phyloP scores from a whole-genome alignment of 129 eudicot genomes.

The Pseudognaphalium luteoalbum region DNA sequence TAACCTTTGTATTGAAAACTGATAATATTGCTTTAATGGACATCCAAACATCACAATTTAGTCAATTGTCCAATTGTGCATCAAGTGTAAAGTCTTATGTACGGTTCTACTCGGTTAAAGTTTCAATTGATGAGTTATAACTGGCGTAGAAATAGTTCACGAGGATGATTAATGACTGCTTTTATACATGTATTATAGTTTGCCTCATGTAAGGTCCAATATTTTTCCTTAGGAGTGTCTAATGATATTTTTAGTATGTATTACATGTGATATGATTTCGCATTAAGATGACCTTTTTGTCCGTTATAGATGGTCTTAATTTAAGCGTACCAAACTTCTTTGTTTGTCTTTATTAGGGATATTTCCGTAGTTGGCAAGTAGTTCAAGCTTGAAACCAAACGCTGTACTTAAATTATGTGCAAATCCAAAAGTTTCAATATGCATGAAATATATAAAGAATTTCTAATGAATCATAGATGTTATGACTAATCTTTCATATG shows the following conservation, averaged over 20 bases:
- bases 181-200: background rate
- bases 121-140: background rate
- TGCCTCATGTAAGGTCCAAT: background rate
- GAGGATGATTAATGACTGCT: background rate
- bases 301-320: background rate
- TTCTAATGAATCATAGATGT: background rate
- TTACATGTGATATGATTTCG: conserved; percentile 3
- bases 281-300: background rate
- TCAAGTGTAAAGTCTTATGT: background rate
- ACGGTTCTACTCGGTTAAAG: background rate
- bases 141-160: background rate
- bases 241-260: background rate
- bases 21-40: background rate
- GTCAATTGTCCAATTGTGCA: background rate
- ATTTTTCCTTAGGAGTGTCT: background rate
- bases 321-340: background rate
- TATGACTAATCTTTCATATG: background rate
- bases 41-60: background rate
- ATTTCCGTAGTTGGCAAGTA: conserved; percentile 6
- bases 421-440: background rate
- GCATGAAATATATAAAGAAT: background rate
- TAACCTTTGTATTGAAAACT: background rate
- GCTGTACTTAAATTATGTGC: conserved; percentile 12
- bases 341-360: background rate
- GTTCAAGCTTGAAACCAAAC: background rate